phyloP scores from a whole-genome alignment of 768 basidiomycete genomes.

The Chiua virens region DNA sequence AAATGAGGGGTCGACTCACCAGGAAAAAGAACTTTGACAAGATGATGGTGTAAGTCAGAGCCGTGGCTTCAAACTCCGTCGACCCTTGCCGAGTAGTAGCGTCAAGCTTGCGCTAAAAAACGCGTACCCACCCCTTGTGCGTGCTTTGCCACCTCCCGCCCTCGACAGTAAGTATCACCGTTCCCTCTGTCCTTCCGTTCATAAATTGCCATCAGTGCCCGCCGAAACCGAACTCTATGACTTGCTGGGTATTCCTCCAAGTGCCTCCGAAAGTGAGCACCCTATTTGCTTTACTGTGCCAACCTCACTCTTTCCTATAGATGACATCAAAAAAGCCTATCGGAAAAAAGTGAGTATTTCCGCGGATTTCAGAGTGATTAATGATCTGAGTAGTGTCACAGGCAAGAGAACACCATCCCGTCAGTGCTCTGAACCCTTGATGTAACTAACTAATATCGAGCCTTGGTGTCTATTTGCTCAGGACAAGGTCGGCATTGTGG shows the following conservation, averaged over 20 bases:
- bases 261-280: slow-evolving; percentile 67
- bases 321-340: slow-evolving; percentile 93
- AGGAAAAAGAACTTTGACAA: background rate
- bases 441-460: background rate
- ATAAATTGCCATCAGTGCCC: slow-evolving; percentile 48
- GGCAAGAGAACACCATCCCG: slow-evolving; percentile 89
- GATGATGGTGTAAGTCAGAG: too few species aligned
- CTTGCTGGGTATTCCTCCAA: slow-evolving; percentile 68
- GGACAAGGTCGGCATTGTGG: slow-evolving; percentile 59
- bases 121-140: slow-evolving; percentile 13
- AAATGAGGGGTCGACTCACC: slow-evolving; percentile 20
- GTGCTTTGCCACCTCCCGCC: slow-evolving; percentile 4
- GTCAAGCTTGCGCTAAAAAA: slow-evolving; percentile 23
- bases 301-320: slow-evolving; percentile 36
- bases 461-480: slow-evolving; percentile 24
- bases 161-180: slow-evolving; percentile 28
- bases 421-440: slow-evolving; percentile 36
- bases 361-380: background rate
- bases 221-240: slow-evolving; percentile 85
- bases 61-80: slow-evolving; percentile 33
- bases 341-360: slow-evolving; percentile 71
- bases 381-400: slow-evolving; percentile 33
- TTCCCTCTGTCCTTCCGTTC: background rate
- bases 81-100: slow-evolving; percentile 26
- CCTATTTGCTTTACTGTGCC: background rate